Evolutionary conservation across 495 filamentous ascomycete species (phyloP), one percentile per base, ranked within the genome.

Genomic region (Penicillium argentinense): DNA sequence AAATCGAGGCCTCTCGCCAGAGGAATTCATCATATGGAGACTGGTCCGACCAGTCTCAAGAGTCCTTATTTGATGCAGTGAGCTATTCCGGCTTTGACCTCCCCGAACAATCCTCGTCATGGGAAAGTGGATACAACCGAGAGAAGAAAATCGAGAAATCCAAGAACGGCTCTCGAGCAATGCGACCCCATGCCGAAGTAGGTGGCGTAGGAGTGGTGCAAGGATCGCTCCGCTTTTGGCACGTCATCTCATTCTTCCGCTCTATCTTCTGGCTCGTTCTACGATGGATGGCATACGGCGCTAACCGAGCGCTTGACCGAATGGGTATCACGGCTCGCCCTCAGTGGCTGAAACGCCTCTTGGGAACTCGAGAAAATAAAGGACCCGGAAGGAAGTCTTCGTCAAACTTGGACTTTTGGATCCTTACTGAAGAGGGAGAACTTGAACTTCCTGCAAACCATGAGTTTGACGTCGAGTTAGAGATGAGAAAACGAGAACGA

Each of bases 141-240:
- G 87, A 93, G 60, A 69, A 77, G 77, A 72, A 82, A 45, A 56
- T 74, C 36, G 62, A 74, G 40, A 69, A 80, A 14, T 62, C 75
- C 6, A 81, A 81, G 59, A 71, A 67, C 28, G 66, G 58, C 14
- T 45, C 62, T 27, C 59, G 54, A 62, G 70, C 54, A 17, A 64
- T 61, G 30, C 67, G 49, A 43, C 62, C 70, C 36, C 71, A 68
- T 53, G 60, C 66, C 55, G 59, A 60, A 62, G 55, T 64, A 38
- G 84, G 84, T 47, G 91, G 89, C 2, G 84, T 95, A 26, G 91
- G 89, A 8, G 81, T 87, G 30, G 72, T 85, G 6, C 86, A 91
- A 44, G 73, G 88, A 26, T 83, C 84, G 40, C 78, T 82, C 1
- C 73, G 91, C 49, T 87, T 85, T 77, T 68, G 86, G 28, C 79